A percentile compares a stretch with the other conserved stretches of the same genome.
phyloP scores from a whole-genome alignment of 2,329 filamentous ascomycete species.

The Pseudopithomyces chartarum region DNA sequence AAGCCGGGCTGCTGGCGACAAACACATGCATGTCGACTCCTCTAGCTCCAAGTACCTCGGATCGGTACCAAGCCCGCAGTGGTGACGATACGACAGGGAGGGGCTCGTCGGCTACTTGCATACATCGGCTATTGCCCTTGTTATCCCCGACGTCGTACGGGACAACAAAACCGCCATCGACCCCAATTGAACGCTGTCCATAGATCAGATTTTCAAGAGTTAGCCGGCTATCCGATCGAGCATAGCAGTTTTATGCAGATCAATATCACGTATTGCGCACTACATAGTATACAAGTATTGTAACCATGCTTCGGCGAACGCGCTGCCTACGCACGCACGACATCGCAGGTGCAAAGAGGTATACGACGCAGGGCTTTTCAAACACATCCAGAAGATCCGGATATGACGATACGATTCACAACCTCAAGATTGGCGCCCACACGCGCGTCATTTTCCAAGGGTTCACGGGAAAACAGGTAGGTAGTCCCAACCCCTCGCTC shows the following conservation, averaged over 20 bases:
- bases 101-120: neutral
- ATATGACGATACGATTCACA: slow-evolving; percentile 67
- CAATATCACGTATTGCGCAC: too few relatives aligned
- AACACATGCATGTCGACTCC: neutral
- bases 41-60: neutral
- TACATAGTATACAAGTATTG: too few relatives aligned
- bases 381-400: slow-evolving; percentile 39
- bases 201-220: too few relatives aligned
- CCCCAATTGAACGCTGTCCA: neutral
- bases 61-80: neutral
- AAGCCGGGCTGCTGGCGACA: too few relatives aligned
- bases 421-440: slow-evolving; percentile 69
- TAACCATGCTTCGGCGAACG: slow-evolving; percentile 15
- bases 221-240: too few relatives aligned
- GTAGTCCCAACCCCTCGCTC: neutral
- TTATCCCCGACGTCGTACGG: slow-evolving; percentile 11
- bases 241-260: too few relatives aligned
- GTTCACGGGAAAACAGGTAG: slow-evolving; percentile 64
- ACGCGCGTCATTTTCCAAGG: slow-evolving; percentile 73
- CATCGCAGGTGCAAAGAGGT: neutral
- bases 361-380: slow-evolving; percentile 25
- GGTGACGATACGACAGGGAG: neutral
- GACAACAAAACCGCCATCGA: neutral
- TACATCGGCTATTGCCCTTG: slow-evolving; percentile 9
- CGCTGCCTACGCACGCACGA: slow-evolving; percentile 11